Percentiles rank a stretch among this genome's conserved stretches.
Evolutionary conservation across 2,329 filamentous ascomycete species (phyloP).

Genomic region (Pseudogymnoascus sp.): DNA sequence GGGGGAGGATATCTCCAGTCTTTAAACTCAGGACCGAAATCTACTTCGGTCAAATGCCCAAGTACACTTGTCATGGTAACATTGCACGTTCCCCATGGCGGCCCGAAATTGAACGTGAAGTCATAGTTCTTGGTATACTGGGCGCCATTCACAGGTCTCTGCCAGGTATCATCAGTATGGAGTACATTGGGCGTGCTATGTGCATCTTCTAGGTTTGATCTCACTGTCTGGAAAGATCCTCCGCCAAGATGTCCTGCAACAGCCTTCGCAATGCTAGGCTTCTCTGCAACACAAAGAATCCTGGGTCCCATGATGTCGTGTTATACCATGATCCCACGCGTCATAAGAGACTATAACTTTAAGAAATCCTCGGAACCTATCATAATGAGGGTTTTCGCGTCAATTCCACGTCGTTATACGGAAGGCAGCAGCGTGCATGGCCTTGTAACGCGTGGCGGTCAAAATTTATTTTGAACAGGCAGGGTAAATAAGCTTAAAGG

Average conservation of each 20-base stretch:
- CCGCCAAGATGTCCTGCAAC: slow-evolving; percentile 86
- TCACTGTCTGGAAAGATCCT: slow-evolving; percentile 61
- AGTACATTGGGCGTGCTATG: background rate
- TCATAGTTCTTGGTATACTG: slow-evolving; percentile 89
- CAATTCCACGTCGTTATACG: background rate
- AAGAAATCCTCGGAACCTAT: background rate
- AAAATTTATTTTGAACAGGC: background rate
- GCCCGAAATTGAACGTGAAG: slow-evolving; percentile 82
- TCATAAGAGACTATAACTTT: background rate
- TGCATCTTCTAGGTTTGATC: slow-evolving; percentile 27
- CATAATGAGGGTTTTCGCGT: background rate
- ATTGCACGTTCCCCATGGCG: slow-evolving; percentile 68
- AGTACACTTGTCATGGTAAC: slow-evolving; percentile 93
- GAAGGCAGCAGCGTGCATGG: background rate
- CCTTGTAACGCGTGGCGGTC: background rate
- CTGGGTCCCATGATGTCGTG: slow-evolving; percentile 27
- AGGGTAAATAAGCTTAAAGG: background rate
- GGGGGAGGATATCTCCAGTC: slow-evolving; percentile 79
- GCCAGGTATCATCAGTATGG: slow-evolving; percentile 9
- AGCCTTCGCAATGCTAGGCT: slow-evolving; percentile 92
- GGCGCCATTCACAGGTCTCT: slow-evolving; percentile 23
- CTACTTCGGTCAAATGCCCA: slow-evolving; percentile 75
- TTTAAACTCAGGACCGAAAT: slow-evolving; percentile 67
- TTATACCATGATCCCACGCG: background rate
- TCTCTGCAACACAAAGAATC: slow-evolving; percentile 72